Conservation (phyloP, 192 early-diverging fungal genomes). For the Podochytrium sp. region DNA sequence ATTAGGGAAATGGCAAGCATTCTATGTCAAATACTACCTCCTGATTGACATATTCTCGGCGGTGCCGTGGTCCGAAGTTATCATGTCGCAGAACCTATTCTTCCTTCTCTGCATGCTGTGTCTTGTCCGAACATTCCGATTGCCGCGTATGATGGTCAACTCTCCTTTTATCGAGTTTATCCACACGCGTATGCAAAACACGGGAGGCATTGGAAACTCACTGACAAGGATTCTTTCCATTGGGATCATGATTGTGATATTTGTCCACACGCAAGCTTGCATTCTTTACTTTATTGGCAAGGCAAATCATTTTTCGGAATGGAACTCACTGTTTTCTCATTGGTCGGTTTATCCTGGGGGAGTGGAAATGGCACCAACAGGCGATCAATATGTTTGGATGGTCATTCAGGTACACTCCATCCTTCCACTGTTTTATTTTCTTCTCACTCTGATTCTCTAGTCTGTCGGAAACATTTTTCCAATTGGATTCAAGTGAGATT, state of each 20-base stretch:
- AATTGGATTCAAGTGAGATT: too few relatives aligned
- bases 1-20: neutral
- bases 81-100: neutral
- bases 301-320: neutral
- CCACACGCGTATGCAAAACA: constrained; percentile 6
- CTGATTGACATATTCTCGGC: neutral
- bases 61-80: constrained; percentile 6
- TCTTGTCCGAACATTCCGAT: neutral
- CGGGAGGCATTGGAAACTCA: constrained; percentile 15
- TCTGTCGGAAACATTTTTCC: constrained; percentile 11
- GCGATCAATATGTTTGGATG: constrained; percentile 7
- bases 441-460: neutral
- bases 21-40: neutral
- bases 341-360: constrained; percentile 2
- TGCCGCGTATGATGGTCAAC: neutral
- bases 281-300: constrained; percentile 19
- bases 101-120: neutral
- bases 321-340: neutral
- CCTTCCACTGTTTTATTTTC: neutral
- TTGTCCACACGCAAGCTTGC: constrained; percentile 36
- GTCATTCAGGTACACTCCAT: neutral
- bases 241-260: constrained; percentile 5
- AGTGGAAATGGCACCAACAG: neutral
- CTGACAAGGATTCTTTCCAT: constrained; percentile 4
- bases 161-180: neutral